Base-by-base conservation (phyloP, 768 basidiomycete genomes). In the Candolleomyces aberdarensis region DNA sequence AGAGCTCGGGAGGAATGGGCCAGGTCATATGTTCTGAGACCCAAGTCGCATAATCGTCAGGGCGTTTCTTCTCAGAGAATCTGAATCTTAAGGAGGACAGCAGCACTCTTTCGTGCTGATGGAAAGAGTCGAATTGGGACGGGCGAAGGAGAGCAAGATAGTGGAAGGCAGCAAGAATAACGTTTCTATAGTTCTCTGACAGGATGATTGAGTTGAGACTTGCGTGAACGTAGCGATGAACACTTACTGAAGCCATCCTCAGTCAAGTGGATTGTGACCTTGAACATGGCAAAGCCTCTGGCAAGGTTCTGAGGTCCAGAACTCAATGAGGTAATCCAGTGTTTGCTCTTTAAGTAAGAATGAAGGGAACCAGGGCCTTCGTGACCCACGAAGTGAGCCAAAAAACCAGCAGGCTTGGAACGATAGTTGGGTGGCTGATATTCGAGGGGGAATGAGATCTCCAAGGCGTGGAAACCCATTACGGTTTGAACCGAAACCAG, bases 291-390 rank as follows among this genome's bases (percentile, higher is more conserved):
- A 70, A 98, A 94, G 0, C 94, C 93, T 63, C 92, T 83, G 19
- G 83, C 92, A 6, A 92, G 81, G 39, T 80, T 76, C 65, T 90
- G 88, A 3, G 84, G 80, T 1, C 90, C 93, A 48, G 86, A 80
- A 58, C 81, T 85, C 54, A 98, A 76, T 13, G 80, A 78, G 31
- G 88, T 93, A 41, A 91, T 82, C 94, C 94, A 96, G 2, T 93
- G 92, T 68, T 89, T 90, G 63, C 81, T 80, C 76, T 96, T 98
- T 59, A 99, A 80, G 71, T 94, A 94, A 0, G 94, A 92, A 66
- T 92, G 83, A 32, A 98, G 75, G 0, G 96, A 98, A 1, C 96
- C 96, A 40, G 89, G 86, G 1, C 95, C 95, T 75, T 98, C 95
- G 69, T 98, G 94, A 0, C 95, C 95, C 36, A 94, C 74, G 68